Evolutionary conservation across 441 rosid species (phyloP).

Genomic region (Bocquillonia castaneifolia): DNA sequence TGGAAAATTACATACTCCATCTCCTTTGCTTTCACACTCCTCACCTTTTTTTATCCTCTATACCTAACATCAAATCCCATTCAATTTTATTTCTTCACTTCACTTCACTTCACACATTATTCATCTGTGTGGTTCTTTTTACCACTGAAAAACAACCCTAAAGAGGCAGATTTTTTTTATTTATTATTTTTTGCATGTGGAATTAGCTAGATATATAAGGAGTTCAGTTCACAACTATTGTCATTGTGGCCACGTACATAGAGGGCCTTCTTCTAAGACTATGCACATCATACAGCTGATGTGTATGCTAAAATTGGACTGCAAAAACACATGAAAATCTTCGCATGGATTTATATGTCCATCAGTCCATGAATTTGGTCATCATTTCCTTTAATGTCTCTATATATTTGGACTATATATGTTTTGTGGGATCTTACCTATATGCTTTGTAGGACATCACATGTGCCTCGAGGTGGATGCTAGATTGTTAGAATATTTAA

Average conservation of each 20-base stretch:
- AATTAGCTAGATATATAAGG: neutral
- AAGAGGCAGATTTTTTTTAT: neutral
- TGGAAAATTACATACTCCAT: conserved; percentile 12
- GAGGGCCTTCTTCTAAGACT: conserved; percentile 12
- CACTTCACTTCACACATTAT: neutral
- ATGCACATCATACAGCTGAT: conserved; percentile 3
- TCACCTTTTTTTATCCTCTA: conserved; percentile 1
- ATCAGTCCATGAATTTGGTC: conserved; percentile 5
- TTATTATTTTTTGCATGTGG: neutral
- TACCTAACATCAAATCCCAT: too few species aligned
- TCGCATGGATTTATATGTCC: conserved; percentile 1
- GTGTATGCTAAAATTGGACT: neutral
- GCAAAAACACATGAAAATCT: conserved; percentile 12
- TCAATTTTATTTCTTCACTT: conserved; percentile 11
- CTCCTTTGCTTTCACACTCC: conserved; percentile 5
- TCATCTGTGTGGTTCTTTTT: neutral
- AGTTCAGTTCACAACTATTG: neutral
- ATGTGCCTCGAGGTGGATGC: conserved; percentile 9
- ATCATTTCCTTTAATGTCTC: conserved; percentile 14
- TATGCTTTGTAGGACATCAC: conserved; percentile 11
- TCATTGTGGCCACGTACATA: neutral
- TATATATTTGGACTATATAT: conserved; percentile 17
- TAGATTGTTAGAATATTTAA: neutral
- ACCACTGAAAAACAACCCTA: neutral
- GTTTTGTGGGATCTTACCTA: conserved; percentile 14